Conservation (phyloP, 495 filamentous ascomycete species). For the Neurospora sp. region DNA sequence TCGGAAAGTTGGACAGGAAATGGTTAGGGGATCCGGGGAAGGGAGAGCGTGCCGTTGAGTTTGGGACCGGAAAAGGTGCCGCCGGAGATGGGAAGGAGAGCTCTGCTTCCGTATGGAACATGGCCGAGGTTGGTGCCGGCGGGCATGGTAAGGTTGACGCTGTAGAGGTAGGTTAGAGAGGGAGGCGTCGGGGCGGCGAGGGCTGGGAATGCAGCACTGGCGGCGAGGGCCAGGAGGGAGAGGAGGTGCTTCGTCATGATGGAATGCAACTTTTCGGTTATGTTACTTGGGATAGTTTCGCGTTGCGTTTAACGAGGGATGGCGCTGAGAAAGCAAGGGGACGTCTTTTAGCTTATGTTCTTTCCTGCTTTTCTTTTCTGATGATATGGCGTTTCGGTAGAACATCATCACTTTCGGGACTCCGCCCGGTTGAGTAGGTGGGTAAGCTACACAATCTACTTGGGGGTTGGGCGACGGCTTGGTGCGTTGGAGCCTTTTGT, state of each 20-base stretch:
- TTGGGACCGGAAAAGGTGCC: constrained; percentile 13
- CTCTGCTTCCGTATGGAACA: constrained; percentile 10
- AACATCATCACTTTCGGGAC: not conserved
- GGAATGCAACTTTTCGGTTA: not conserved
- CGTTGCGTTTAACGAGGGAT: not conserved
- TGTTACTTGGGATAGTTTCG: not conserved
- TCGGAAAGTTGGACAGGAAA: too few species aligned
- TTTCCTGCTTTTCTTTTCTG: not conserved
- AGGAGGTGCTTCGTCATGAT: not conserved
- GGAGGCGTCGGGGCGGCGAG: constrained; percentile 7
- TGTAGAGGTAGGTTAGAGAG: constrained; percentile 11
- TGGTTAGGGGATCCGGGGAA: too few species aligned
- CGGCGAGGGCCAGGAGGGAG: constrained; percentile 4
- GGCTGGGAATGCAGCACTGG: not conserved
- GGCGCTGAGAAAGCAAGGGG: not conserved
- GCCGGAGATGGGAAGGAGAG: constrained; percentile 12
- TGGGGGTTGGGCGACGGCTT: too few species aligned
- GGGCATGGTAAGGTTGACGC: constrained; percentile 16
- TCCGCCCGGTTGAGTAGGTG: not conserved
- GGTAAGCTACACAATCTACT: not conserved
- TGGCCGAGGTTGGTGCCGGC: constrained; percentile 10
- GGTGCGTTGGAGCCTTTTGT: too few species aligned
- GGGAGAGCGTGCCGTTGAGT: not conserved
- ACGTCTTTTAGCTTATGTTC: too few species aligned
- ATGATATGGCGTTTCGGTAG: not conserved